Percentiles rank a stretch among this genome's conserved stretches.
Evolutionary conservation across 192 early-diverging fungal species (phyloP).

Genomic region (Backusella tuberculispora): DNA sequence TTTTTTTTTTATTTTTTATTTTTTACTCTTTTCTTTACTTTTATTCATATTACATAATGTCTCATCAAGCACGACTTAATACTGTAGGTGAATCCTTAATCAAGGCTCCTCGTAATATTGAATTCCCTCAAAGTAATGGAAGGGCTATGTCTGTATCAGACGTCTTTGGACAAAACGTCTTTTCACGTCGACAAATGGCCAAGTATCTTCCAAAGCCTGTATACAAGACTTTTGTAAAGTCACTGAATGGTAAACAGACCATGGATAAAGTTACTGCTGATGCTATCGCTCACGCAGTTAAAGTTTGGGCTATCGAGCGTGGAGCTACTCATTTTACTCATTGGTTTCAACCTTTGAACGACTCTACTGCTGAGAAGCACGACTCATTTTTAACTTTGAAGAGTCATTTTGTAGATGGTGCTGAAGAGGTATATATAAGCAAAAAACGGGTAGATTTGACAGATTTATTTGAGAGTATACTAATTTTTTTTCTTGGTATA

Average conservation of each 20-base stretch:
- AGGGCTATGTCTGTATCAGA: conserved; percentile 82
- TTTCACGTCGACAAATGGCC: conserved; percentile 87
- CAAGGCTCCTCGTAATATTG: conserved; percentile 71
- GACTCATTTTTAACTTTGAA: conserved; percentile 95
- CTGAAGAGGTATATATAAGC: conserved; percentile 70
- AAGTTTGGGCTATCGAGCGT: conserved; percentile 96
- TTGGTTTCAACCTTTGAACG: conserved; percentile 99
- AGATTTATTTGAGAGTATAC: neutral
- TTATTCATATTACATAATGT: conserved; percentile 18
- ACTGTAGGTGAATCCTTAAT: conserved; percentile 55
- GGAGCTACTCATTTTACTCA: conserved; percentile 99
- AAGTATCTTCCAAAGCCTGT: conserved; percentile 92
- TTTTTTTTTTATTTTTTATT: neutral
- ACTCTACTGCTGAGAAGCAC: conserved; percentile 98
- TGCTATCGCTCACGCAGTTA: conserved; percentile 96
- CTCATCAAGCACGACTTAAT: conserved; percentile 49
- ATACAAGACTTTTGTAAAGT: conserved; percentile 88
- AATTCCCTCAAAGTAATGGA: conserved; percentile 78
- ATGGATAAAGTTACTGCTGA: conserved; percentile 96
- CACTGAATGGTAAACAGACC: conserved; percentile 86
- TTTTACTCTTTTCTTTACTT: neutral
- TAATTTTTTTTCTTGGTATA: conserved; percentile 1
- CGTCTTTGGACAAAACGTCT: conserved; percentile 93
- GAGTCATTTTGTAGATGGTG: conserved; percentile 76
- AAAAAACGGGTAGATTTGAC: neutral